Evolutionary conservation across 2,329 filamentous ascomycete species (phyloP).

Genomic region (Nemania diffusa): DNA sequence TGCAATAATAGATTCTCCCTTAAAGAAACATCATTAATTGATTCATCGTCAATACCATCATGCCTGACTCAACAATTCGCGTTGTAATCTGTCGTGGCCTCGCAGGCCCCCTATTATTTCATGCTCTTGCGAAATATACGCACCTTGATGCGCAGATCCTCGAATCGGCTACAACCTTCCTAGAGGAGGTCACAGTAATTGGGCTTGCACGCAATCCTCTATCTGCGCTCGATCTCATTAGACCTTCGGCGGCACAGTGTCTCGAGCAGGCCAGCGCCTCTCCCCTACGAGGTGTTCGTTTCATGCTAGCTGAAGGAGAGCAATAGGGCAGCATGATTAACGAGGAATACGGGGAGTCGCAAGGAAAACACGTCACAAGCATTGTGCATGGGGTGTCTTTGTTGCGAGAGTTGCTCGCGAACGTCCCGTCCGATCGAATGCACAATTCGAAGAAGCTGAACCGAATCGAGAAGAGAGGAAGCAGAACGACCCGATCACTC

Average conservation of each 20-base stretch:
- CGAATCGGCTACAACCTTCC: slow-evolving; percentile 5
- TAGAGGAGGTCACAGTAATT: slow-evolving; percentile 36
- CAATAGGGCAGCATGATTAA: slow-evolving; percentile 22
- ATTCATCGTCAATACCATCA: neutral
- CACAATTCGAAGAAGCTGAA: slow-evolving; percentile 39
- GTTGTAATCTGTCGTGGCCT: slow-evolving; percentile 1
- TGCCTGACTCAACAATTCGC: neutral
- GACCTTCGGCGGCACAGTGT: slow-evolving; percentile 27
- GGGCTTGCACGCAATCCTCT: slow-evolving; percentile 40
- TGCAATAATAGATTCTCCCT: neutral
- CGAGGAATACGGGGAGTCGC: slow-evolving; percentile 28
- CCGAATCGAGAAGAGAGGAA: neutral
- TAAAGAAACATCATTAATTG: neutral
- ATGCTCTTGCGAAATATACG: neutral
- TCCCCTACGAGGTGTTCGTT: slow-evolving; percentile 39
- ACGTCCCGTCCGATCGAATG: slow-evolving; percentile 35
- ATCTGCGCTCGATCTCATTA: slow-evolving; percentile 40
- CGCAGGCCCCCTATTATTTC: neutral
- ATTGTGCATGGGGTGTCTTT: slow-evolving; percentile 39
- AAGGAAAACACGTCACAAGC: slow-evolving; percentile 32
- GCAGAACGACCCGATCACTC: neutral
- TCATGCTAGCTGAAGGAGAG: slow-evolving; percentile 39
- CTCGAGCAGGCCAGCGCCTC: slow-evolving; percentile 41
- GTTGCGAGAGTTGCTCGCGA: slow-evolving; percentile 36
- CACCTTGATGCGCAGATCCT: slow-evolving; percentile 5